Base-by-base conservation (phyloP, 2,329 filamentous ascomycete genomes). In the Cryphonectria carpinicola region DNA sequence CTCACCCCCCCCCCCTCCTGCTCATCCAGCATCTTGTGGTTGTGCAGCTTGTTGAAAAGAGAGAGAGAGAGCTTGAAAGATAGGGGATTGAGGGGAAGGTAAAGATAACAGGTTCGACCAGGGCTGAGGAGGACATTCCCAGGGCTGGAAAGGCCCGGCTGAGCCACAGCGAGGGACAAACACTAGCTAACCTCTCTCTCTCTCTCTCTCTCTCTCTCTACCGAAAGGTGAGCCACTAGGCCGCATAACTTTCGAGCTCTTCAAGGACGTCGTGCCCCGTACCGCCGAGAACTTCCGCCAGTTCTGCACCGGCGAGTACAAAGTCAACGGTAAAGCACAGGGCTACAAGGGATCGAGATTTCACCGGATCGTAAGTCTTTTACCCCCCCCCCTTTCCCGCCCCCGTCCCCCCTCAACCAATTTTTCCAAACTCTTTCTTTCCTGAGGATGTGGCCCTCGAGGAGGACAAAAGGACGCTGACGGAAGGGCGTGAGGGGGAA, bases 281-380 rank as follows among this genome's bases (percentile, higher is more conserved):
- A 98, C 96, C 11, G 93, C 94, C 41, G 96, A 98, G 82, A 98
- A 98, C 84, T 98, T 99, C 81, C 93, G 95, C 63, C 94, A 97
- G 79, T 97, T 97, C 83, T 98, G 95, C 83, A 98, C 95, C 0
- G 96, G 96, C 76, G 95, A 98, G 84, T 90, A 88, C 75, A 97
- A 94, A 83, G 93, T 93, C 78, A 81, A 88, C 66, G 93, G 94
- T 46, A 87, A 90, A 73, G 92, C 95, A 0, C 93, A 97, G 79
- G 96, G 96, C 73, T 99, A 98, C 87, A 98, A 98, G 83, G 93
- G 93, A 68, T 92, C 89, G 84, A 97, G 94, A 81, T 98, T 98
- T 78, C 96, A 98, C 82, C 91, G 96, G 71, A 93, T 98, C 76
- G 94, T 97, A 82, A 77, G 92, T 85, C 37, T 39, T 32, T 32